Conservation (phyloP, 2,329 filamentous ascomycete species). For the Aspergillus brunneoviolaceus region DNA sequence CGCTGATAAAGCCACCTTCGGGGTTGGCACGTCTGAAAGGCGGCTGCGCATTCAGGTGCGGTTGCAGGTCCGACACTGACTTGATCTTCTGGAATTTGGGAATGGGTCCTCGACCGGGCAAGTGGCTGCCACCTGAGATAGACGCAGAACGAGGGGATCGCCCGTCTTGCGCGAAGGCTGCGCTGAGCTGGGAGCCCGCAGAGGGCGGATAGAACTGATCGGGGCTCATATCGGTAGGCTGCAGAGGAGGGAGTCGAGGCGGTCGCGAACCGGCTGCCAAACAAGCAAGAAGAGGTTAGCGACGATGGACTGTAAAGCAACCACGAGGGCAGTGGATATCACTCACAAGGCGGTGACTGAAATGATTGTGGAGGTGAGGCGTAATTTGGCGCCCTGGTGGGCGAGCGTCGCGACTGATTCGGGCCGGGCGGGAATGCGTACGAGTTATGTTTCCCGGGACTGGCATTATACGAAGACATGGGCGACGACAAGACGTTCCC, state of each 20-base stretch:
- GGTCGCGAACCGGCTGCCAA: constrained; percentile 47
- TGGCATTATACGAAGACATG: constrained; percentile 73
- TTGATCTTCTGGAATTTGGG: constrained; percentile 84
- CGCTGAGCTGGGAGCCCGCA: constrained; percentile 69
- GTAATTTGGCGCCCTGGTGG: constrained; percentile 64
- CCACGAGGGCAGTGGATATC: constrained; percentile 5
- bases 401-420: constrained; percentile 69
- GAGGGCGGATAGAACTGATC: constrained; percentile 72
- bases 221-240: constrained; percentile 64
- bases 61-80: constrained; percentile 70
- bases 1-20: constrained; percentile 96
- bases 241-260: constrained; percentile 73
- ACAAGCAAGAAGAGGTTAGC: constrained; percentile 20
- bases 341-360: constrained; percentile 59
- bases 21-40: constrained; percentile 90
- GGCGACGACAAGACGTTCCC: constrained; percentile 87
- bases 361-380: constrained; percentile 58
- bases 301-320: constrained; percentile 5
- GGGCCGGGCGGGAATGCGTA: constrained; percentile 55
- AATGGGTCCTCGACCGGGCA: constrained; percentile 63
- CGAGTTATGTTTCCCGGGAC: constrained; percentile 54
- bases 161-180: constrained; percentile 58
- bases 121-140: constrained; percentile 51
- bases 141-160: constrained; percentile 50
- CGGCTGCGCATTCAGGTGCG: constrained; percentile 82